Percentiles rank a stretch among this genome's conserved stretches.
phyloP scores from a whole-genome alignment of 2,329 filamentous ascomycete genomes.

The Fusarium bactridioides region DNA sequence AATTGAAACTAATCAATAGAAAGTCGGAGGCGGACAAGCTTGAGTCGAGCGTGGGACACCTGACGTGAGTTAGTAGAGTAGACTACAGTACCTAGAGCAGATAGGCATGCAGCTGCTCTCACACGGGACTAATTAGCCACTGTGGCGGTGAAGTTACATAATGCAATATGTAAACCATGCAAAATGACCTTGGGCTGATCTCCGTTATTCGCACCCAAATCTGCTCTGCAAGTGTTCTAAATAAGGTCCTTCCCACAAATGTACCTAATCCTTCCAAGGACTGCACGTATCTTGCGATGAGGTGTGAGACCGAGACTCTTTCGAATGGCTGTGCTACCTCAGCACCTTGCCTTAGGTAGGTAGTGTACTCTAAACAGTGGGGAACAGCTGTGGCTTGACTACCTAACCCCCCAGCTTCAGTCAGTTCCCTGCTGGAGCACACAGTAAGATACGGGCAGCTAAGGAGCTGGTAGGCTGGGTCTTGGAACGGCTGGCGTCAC shows the following conservation, averaged over 20 bases:
- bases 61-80: constrained; percentile 32
- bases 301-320: background rate
- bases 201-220: background rate
- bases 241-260: background rate
- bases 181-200: background rate
- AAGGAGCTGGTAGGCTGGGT: constrained; percentile 14
- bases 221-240: background rate
- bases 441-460: constrained; percentile 22
- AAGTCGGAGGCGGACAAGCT: constrained; percentile 30
- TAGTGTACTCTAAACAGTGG: constrained; percentile 10
- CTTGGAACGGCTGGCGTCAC: constrained; percentile 39
- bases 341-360: background rate
- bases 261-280: background rate
- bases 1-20: constrained; percentile 30
- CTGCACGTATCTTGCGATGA: background rate
- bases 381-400: constrained; percentile 31
- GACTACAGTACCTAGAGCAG: background rate
- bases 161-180: constrained; percentile 25
- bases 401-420: constrained; percentile 18
- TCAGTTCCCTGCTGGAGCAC: constrained; percentile 20
- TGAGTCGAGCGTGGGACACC: constrained; percentile 33
- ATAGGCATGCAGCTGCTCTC: constrained; percentile 28
- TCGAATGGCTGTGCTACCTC: constrained; percentile 23
- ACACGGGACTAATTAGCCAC: constrained; percentile 38
- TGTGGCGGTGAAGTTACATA: constrained; percentile 46